Base-by-base conservation (phyloP, 2,329 filamentous ascomycete species). In the Colletotrichum sp. region DNA sequence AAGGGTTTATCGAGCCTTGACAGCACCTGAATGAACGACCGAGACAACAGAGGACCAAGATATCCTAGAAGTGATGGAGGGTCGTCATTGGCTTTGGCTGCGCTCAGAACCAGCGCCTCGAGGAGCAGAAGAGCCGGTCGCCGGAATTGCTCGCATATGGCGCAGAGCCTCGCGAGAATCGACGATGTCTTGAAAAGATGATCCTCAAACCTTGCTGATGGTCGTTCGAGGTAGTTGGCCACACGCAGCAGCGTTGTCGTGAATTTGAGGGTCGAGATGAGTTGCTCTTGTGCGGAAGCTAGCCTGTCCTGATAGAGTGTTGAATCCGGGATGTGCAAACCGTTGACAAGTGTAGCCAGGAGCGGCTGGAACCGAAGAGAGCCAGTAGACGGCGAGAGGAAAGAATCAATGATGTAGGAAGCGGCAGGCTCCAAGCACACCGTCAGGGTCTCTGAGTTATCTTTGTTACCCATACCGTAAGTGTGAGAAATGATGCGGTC, bases 21-120 rank as follows among this genome's bases (percentile, higher is more conserved):
- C 8, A 99, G 87, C 8, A 97, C 88, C 76, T 94, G 92, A 28
- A 99, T 88, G 82, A 99, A 98, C 52, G 94, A 93, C 80, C 95
- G 95, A 13, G 96, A 95, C 10, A 95, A 93, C 71, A 95, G 92
- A 12, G 95, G 90, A 2, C 96, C 96, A 8, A 99, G 88, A 81
- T 98, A 95, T 36, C 96, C 96, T 26, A 99, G 91, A n/a, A 99
- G 89, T 8, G 96, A 98, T n/a, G 95, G 95, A 1, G 96, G 95
- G 79, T 98, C 96, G n/a, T 89, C 89, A 34, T 90, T 86, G 18
- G 89, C 87, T 76, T 91, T 91, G 28, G 93, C 92, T 28, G 94
- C 93, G 78, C 91, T 93, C 59, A 93, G 89, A 32, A 98, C 92
- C 21, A 98, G 86, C 13, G 93, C 91, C 76, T 96, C 93, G 9